phyloP scores from a whole-genome alignment of 331 rosid genomes.

The Pyrus hybrid region DNA sequence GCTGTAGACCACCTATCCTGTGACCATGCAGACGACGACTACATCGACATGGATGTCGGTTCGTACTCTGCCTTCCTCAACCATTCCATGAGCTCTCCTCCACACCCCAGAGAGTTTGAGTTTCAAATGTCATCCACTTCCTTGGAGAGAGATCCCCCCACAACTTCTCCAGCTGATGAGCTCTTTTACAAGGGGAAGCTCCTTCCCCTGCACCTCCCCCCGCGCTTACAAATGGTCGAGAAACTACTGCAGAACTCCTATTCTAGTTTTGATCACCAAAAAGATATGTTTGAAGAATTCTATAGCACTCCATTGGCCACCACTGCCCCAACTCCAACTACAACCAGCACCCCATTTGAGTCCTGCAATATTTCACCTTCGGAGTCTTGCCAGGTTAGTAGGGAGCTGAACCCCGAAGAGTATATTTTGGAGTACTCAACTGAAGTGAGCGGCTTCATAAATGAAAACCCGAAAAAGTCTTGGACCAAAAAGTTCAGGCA shows the following conservation, averaged over 20 bases:
- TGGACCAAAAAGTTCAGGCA: constrained; percentile 75
- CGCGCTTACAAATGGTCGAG: constrained; percentile 81
- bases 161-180: constrained; percentile 97
- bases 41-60: constrained; percentile 83
- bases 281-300: constrained; percentile 48
- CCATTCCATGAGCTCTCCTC: constrained; percentile 36
- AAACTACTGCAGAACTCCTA: constrained; percentile 59
- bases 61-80: constrained; percentile 50
- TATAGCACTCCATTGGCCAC: constrained; percentile 74
- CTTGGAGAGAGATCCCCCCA: constrained; percentile 40
- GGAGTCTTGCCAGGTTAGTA: constrained; percentile 70
- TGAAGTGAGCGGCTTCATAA: constrained; percentile 20
- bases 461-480: constrained; percentile 47
- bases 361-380: constrained; percentile 85
- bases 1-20: constrained; percentile 35
- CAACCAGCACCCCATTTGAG: constrained; percentile 60
- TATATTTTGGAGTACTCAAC: constrained; percentile 33
- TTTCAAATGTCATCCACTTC: constrained; percentile 76
- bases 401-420: constrained; percentile 62
- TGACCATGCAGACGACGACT: constrained; percentile 76
- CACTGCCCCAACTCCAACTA: constrained; percentile 54
- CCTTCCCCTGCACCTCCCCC: constrained; percentile 98
- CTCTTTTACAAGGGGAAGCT: constrained; percentile 98
- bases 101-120: constrained; percentile 80
- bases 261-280: constrained; percentile 11